Base-by-base conservation (phyloP, 2,329 filamentous ascomycete species). In the Fusarium burgessii region DNA sequence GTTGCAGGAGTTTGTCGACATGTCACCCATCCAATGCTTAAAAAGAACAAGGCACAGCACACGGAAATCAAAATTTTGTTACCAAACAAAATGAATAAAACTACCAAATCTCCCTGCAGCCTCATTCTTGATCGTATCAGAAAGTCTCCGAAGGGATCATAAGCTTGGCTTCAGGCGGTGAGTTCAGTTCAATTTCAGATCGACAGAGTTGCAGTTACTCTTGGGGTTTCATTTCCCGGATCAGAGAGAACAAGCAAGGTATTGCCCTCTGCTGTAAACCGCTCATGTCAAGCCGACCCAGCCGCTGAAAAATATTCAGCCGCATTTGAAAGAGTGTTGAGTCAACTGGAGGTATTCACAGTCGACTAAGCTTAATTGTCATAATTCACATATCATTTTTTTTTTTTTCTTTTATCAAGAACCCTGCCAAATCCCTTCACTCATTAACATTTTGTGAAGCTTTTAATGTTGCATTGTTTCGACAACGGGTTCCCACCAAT, bases 1-100 rank as follows among this genome's bases (percentile, higher is more conserved):
- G 59, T 57, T 73, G 74, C 70, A 74, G 45, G 74, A 72, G 56
- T 60, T 59, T 73, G 57, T 58, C 49, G 47, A 70, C 45, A 49
- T 52, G 33, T 61, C 27, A 47, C 29, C 58, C 47, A 35, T 49
- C 42, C 47, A 20, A 36, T 47, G 35, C 47, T 41, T 20, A 29
- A 29, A 45, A 33, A 43, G n/a, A 38, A 17, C 59, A 55, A 41
- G 58, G 49, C 58, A 69, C 46, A 69, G 41, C 25, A 29, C 49
- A 41, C 36, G 52, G 41, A 40, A 58, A 52, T 50, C 62, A 35
- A 36, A 33, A 45, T 62, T 56, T 50, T 61, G 66, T 76, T 76
- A 76, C 72, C 70, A 74, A 71, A 76, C 62, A 54, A 40, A 67
- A 75, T 76, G 70, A 75, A 74, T 65, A 75, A 29, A 74, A 60